Percentiles rank a stretch among this genome's conserved stretches.
Evolutionary conservation across 2,329 filamentous ascomycete genomes (phyloP).

Genomic region (Boeremia lycopersici): DNA sequence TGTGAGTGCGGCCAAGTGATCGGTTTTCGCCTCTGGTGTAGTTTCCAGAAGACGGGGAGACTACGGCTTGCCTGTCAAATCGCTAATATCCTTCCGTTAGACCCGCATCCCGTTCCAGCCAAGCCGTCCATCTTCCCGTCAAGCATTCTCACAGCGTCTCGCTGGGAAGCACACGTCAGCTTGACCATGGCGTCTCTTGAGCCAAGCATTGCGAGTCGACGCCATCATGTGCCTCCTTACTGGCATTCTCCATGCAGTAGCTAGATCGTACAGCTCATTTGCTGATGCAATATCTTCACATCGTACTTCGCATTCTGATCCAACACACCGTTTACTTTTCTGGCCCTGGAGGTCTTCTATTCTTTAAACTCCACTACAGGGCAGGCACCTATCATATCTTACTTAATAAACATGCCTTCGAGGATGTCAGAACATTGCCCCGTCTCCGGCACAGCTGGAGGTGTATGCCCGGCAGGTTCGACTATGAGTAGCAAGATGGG

Average conservation of each 20-base stretch:
- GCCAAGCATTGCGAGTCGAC: neutral
- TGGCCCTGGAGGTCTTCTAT: conserved; percentile 5
- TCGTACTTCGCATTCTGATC: neutral
- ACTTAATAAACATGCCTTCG: conserved; percentile 19
- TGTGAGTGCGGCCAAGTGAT: neutral
- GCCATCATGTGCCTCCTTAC: neutral
- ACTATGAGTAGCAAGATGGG: conserved; percentile 18
- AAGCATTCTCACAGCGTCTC: conserved; percentile 2
- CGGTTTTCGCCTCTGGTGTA: neutral
- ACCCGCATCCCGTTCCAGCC: conserved; percentile 23
- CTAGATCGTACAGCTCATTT: neutral
- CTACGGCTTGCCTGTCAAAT: conserved; percentile 11
- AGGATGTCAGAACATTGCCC: conserved; percentile 27
- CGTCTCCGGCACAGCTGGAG: conserved; percentile 23
- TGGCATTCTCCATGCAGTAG: neutral
- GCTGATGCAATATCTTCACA: neutral
- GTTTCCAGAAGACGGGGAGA: neutral
- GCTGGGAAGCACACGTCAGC: conserved; percentile 3
- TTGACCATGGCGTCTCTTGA: neutral
- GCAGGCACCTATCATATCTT: conserved; percentile 2
- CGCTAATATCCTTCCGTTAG: conserved; percentile 15
- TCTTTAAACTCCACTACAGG: neutral
- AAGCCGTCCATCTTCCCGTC: conserved; percentile 11
- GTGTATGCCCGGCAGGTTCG: conserved; percentile 22
- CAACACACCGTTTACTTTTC: neutral